Percentiles rank a stretch among this genome's conserved stretches.
These are phyloP conservation scores for Curvularia sp. DNA, from an alignment of 2,329 filamentous ascomycete species.

Conservation along the genomic window DNA sequence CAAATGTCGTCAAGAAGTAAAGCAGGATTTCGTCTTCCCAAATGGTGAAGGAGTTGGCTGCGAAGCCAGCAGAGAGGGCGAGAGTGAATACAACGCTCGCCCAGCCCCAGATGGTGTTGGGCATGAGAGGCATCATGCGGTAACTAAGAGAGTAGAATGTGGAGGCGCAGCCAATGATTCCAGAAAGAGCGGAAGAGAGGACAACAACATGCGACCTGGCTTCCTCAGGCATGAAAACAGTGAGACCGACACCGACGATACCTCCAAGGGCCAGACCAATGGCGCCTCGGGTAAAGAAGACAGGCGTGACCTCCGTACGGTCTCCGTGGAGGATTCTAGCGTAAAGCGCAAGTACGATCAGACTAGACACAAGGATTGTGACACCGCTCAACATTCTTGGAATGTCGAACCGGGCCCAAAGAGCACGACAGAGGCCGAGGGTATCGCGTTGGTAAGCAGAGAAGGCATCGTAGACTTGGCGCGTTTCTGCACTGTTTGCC, in stretches of 20 bases:
- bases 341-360: constrained; percentile 76
- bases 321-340: constrained; percentile 65
- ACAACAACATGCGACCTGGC: constrained; percentile 51
- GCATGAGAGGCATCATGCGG: constrained; percentile 63
- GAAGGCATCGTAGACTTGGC: constrained; percentile 64
- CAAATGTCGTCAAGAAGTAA: constrained; percentile 90
- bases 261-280: constrained; percentile 58
- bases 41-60: constrained; percentile 97
- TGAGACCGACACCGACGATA: constrained; percentile 52
- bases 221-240: constrained; percentile 52
- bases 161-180: constrained; percentile 51
- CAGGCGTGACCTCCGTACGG: constrained; percentile 60
- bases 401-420: constrained; percentile 94
- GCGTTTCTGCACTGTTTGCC: constrained; percentile 49
- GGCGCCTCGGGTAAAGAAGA: constrained; percentile 60
- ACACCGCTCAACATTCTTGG: constrained; percentile 85
- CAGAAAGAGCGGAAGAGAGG: constrained; percentile 52
- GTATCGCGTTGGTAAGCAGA: constrained; percentile 79
- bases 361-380: constrained; percentile 69
- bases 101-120: constrained; percentile 87
- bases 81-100: constrained; percentile 79
- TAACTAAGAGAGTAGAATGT: constrained; percentile 53
- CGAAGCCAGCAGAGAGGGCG: constrained; percentile 91
- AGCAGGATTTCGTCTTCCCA: constrained; percentile 97
- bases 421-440: constrained; percentile 76